Conservation (phyloP, 805 yeast genomes). For the Vanderwaltozyma polyspora region DNA sequence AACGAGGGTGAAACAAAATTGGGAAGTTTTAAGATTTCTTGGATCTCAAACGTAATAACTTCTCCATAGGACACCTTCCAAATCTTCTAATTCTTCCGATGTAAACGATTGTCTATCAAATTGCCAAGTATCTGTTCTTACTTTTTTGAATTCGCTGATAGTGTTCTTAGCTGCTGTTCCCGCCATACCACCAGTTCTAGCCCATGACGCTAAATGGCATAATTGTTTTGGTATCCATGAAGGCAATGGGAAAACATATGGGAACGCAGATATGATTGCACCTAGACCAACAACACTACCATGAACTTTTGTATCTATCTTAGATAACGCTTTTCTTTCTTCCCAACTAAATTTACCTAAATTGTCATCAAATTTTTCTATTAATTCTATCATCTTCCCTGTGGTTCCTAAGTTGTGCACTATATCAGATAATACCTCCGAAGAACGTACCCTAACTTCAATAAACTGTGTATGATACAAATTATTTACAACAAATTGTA, state of each 20-base stretch:
- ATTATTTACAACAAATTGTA: constrained; percentile 36
- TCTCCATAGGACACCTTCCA: constrained; percentile 87
- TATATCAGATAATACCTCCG: constrained; percentile 62
- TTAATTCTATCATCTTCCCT: not conserved
- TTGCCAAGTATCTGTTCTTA: constrained; percentile 93
- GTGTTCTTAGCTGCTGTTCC: constrained; percentile 75
- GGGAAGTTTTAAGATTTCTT: no score
- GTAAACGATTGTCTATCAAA: constrained; percentile 69
- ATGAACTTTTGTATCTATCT: constrained; percentile 42
- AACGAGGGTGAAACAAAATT: no score
- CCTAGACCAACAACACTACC: constrained; percentile 84
- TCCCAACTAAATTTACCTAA: constrained; percentile 10
- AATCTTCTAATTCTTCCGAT: constrained; percentile 68
- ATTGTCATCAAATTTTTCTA: not conserved
- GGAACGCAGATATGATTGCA: constrained; percentile 76
- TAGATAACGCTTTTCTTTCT: constrained; percentile 27
- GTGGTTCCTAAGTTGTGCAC: constrained; percentile 46
- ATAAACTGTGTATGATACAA: constrained; percentile 51
- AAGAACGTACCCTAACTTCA: constrained; percentile 63
- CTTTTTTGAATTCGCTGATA: constrained; percentile 74
- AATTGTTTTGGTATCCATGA: constrained; percentile 69
- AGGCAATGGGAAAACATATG: constrained; percentile 85
- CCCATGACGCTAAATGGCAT: constrained; percentile 55
- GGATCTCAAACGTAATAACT: constrained; percentile 67
- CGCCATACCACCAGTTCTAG: constrained; percentile 61